Conservation (phyloP, 2,329 filamentous ascomycete genomes). For the Pyrenochaeta sp. region DNA sequence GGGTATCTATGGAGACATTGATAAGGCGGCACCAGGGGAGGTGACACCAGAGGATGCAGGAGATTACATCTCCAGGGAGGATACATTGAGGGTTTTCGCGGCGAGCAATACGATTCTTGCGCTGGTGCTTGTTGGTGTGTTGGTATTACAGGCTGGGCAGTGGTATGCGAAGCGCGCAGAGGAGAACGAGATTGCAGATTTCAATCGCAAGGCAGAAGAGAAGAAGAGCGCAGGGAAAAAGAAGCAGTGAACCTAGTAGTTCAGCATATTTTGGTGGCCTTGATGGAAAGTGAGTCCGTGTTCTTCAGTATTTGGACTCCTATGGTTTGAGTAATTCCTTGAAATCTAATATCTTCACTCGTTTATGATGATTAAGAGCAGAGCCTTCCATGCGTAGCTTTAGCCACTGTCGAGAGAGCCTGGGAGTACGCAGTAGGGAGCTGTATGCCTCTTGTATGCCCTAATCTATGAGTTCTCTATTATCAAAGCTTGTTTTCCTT, state of each 20-base stretch:
- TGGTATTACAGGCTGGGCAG: conserved; percentile 94
- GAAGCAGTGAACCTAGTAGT: conserved; percentile 35
- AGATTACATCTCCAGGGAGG: conserved; percentile 81
- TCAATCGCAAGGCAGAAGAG: conserved; percentile 59
- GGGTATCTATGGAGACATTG: conserved; percentile 68
- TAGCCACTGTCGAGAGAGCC: too few relatives aligned
- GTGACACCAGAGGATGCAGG: conserved; percentile 52
- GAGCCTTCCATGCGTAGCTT: background rate
- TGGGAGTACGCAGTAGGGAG: background rate
- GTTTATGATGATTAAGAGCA: background rate
- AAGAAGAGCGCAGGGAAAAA: conserved; percentile 45
- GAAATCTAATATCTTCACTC: background rate
- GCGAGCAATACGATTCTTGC: conserved; percentile 97
- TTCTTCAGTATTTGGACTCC: background rate
- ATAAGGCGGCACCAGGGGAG: conserved; percentile 40
- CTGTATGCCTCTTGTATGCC: background rate
- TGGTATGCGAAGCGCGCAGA: conserved; percentile 99
- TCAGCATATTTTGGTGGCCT: background rate
- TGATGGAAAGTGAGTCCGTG: background rate
- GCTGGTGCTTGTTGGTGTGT: conserved; percentile 86
- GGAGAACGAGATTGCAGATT: conserved; percentile 75
- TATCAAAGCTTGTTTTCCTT: too few relatives aligned
- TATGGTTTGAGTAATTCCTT: background rate
- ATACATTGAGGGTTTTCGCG: conserved; percentile 87
- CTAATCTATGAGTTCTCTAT: too few relatives aligned